Percentiles rank a stretch among this genome's conserved stretches.
These are phyloP conservation scores for Cutaneotrichosporon sp. DNA, from an alignment of 1,284 basidiomycete species.

Conservation along the genomic window DNA sequence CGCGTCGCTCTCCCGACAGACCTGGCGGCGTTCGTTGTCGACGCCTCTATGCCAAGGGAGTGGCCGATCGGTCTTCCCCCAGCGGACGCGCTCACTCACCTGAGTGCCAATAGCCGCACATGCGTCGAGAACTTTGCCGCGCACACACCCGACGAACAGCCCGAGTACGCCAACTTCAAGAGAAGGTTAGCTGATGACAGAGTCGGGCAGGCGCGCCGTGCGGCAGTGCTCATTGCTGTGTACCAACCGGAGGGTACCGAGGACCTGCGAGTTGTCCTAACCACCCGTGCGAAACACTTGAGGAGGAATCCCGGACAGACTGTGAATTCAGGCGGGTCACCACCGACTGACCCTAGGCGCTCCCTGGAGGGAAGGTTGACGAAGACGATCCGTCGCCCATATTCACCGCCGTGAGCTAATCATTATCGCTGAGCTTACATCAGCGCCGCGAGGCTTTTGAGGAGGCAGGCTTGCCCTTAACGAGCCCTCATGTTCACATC, in stretches of 20 bases:
- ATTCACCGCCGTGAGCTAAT: slow-evolving; percentile 66
- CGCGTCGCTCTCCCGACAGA: neutral
- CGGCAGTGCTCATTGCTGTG: slow-evolving; percentile 73
- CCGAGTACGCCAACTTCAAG: neutral
- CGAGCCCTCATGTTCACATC: slow-evolving; percentile 61
- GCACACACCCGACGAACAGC: neutral
- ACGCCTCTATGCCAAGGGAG: neutral
- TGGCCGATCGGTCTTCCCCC: slow-evolving; percentile 17
- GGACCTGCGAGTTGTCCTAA: slow-evolving; percentile 69
- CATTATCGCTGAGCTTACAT: slow-evolving; percentile 5
- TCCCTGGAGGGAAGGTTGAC: slow-evolving; percentile 80
- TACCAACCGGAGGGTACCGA: slow-evolving; percentile 64
- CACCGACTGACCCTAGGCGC: slow-evolving; percentile 53
- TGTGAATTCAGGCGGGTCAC: neutral
- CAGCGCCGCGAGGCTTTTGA: slow-evolving; percentile 78
- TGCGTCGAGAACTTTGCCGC: slow-evolving; percentile 4
- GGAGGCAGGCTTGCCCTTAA: slow-evolving; percentile 69
- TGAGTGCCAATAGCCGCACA: neutral
- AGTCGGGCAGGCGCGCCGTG: slow-evolving; percentile 52
- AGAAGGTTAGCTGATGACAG: slow-evolving; percentile 24
- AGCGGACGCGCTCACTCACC: slow-evolving; percentile 10
- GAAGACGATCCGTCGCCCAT: slow-evolving; percentile 63
- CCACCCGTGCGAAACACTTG: slow-evolving; percentile 74
- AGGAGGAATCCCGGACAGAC: slow-evolving; percentile 49
- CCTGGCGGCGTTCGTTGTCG: slow-evolving; percentile 6